These are phyloP conservation scores for Pyronema omphalodes DNA, from an alignment of 495 filamentous ascomycete species.

Conservation along the genomic window DNA sequence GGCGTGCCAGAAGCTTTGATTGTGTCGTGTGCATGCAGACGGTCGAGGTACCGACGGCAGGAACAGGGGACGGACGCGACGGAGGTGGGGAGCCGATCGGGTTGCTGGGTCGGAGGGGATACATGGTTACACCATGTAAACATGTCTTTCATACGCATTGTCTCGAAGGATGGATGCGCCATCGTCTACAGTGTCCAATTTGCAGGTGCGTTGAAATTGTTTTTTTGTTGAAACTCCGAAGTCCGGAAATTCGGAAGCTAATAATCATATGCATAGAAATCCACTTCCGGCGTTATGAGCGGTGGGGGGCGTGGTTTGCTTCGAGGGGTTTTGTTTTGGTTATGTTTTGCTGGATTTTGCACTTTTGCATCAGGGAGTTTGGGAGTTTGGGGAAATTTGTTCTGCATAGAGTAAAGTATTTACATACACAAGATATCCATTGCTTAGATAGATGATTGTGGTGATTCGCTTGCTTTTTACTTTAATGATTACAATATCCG, in stretches of 20 bases:
- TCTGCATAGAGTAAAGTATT: too few relatives aligned
- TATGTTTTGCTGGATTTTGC: too few relatives aligned
- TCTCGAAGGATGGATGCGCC: conserved; percentile 90
- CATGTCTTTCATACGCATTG: conserved; percentile 92
- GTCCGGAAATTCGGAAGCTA: not conserved
- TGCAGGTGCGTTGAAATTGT: conserved; percentile 49
- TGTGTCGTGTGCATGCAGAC: conserved; percentile 90
- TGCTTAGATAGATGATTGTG: too few relatives aligned
- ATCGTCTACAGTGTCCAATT: conserved; percentile 83
- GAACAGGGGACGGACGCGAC: conserved; percentile 35
- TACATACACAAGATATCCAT: too few relatives aligned
- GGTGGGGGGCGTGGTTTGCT: too few relatives aligned
- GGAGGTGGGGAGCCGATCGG: conserved; percentile 41
- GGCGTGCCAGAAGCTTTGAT: conserved; percentile 50
- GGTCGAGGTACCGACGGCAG: conserved; percentile 60
- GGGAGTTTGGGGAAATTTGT: too few relatives aligned
- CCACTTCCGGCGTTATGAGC: too few relatives aligned
- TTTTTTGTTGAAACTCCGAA: not conserved
- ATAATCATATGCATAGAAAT: too few relatives aligned
- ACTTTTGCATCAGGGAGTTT: too few relatives aligned
- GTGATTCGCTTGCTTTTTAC: too few relatives aligned
- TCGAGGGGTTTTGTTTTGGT: too few relatives aligned
- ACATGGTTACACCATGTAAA: conserved; percentile 94
- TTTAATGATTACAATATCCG: too few relatives aligned
- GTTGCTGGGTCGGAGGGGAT: conserved; percentile 56